phyloP scores from a whole-genome alignment of 1,284 basidiomycete species.

The Heliocybe sulcata region DNA sequence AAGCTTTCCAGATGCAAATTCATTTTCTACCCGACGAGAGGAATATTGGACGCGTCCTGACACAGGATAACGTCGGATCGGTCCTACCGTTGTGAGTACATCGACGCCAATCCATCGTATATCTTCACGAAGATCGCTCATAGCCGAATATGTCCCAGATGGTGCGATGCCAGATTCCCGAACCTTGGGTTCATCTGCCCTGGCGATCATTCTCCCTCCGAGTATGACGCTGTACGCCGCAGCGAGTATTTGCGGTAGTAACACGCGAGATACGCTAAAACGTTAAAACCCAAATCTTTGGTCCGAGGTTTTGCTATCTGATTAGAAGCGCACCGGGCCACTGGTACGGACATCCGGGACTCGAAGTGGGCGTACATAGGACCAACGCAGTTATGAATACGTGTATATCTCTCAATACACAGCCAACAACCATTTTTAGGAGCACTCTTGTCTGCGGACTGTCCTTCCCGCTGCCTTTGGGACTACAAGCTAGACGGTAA shows the following conservation, averaged over 20 bases:
- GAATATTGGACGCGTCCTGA: not conserved
- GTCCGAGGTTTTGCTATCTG: slow-evolving; percentile 1
- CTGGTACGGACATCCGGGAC: not conserved
- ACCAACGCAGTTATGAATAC: too few relatives aligned
- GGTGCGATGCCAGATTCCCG: not conserved
- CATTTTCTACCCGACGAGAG: not conserved
- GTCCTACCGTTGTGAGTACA: not conserved
- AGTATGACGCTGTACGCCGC: not conserved
- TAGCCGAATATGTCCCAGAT: not conserved
- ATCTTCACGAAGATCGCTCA: not conserved
- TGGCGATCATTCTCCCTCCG: not conserved
- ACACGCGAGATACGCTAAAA: slow-evolving; percentile 3
- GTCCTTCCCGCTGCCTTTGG: too few relatives aligned
- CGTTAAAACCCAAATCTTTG: slow-evolving; percentile 2
- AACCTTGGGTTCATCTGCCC: not conserved
- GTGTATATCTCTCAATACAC: not conserved
- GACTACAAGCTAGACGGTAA: not conserved
- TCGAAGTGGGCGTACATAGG: not conserved
- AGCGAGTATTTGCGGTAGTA: not conserved
- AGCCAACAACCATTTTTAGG: too few relatives aligned
- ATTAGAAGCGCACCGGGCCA: not conserved
- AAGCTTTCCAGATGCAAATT: not conserved
- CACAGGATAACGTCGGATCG: not conserved
- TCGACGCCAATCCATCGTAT: not conserved
- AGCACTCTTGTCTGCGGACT: too few relatives aligned